A percentile compares a stretch with the other conserved stretches of the same genome.
Evolutionary conservation across 1,284 basidiomycete species (phyloP).

Genomic region (Cerioporus squamosus): DNA sequence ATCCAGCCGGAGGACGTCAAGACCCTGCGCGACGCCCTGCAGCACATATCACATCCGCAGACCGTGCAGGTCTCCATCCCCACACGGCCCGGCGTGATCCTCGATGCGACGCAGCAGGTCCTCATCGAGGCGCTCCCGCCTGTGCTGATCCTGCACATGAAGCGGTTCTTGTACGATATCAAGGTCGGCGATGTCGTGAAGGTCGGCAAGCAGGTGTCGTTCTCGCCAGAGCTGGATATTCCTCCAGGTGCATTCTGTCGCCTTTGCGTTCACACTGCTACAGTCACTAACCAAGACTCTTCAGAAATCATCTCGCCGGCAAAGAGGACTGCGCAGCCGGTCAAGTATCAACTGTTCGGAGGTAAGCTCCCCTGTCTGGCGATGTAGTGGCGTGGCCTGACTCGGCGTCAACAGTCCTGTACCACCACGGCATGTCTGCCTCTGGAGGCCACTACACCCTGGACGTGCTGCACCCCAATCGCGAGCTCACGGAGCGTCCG

Average conservation of each 20-base stretch:
- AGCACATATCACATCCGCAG: conserved; percentile 82
- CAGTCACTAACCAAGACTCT: not conserved
- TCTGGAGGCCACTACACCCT: conserved; percentile 97
- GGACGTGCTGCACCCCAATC: conserved; percentile 83
- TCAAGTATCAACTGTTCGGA: conserved; percentile 87
- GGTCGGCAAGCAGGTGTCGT: conserved; percentile 82
- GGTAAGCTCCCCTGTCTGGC: conserved; percentile 53
- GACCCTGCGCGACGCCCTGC: conserved; percentile 85
- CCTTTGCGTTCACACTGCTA: not conserved
- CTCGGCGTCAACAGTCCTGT: conserved; percentile 64
- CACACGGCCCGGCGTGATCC: conserved; percentile 58
- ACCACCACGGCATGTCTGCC: conserved; percentile 93
- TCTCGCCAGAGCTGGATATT: conserved; percentile 81
- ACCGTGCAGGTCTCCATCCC: conserved; percentile 75
- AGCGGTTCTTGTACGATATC: conserved; percentile 91
- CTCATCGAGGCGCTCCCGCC: conserved; percentile 87
- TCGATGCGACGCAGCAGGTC: conserved; percentile 89
- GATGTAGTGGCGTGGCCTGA: not conserved
- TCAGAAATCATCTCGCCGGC: conserved; percentile 71
- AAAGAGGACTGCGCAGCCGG: conserved; percentile 49
- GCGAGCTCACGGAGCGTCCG: conserved; percentile 49
- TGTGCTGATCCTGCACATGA: conserved; percentile 90
- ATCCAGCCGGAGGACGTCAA: conserved; percentile 83
- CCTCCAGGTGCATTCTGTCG: conserved; percentile 54
- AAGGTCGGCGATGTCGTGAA: conserved; percentile 83